A percentile compares a stretch with the other conserved stretches of the same genome.
phyloP scores from a whole-genome alignment of 768 basidiomycete genomes.

The Porphyrellus cyaneotinctus region DNA sequence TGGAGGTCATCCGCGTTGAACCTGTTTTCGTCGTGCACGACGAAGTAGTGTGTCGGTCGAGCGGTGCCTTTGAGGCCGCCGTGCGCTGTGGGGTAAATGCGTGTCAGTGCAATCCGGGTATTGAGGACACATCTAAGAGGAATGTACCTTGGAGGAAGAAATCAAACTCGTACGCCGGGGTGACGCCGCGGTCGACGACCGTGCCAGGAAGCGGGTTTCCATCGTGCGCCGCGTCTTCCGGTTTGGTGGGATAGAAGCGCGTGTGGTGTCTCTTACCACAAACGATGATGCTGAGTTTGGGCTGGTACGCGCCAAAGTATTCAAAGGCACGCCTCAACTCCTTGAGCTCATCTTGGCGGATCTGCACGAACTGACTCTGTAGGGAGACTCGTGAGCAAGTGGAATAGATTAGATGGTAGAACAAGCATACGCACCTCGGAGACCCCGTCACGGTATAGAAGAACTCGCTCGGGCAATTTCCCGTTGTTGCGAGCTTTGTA shows the following conservation, averaged over 20 bases:
- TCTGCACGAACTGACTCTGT: slow-evolving; percentile 46
- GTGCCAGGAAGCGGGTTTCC: slow-evolving; percentile 54
- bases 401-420: background rate
- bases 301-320: slow-evolving; percentile 40
- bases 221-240: slow-evolving; percentile 34
- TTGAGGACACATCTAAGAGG: background rate
- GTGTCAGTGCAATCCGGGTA: background rate
- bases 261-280: slow-evolving; percentile 57
- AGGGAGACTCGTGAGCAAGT: background rate
- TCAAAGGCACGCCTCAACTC: slow-evolving; percentile 39
- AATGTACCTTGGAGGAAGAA: slow-evolving; percentile 49
- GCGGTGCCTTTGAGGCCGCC: slow-evolving; percentile 43
- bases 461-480: slow-evolving; percentile 39
- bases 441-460: slow-evolving; percentile 67
- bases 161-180: slow-evolving; percentile 50
- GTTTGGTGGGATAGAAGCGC: slow-evolving; percentile 48
- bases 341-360: slow-evolving; percentile 40
- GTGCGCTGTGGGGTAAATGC: slow-evolving; percentile 32
- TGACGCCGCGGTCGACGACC: slow-evolving; percentile 53
- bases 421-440: slow-evolving; percentile 53
- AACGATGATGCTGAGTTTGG: slow-evolving; percentile 49
- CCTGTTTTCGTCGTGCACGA: slow-evolving; percentile 50
- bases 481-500: slow-evolving; percentile 35
- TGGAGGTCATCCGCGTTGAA: slow-evolving; percentile 49
- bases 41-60: slow-evolving; percentile 52